Conservation (phyloP, 257 asterid genomes). For the Solanum tarapatanum region DNA sequence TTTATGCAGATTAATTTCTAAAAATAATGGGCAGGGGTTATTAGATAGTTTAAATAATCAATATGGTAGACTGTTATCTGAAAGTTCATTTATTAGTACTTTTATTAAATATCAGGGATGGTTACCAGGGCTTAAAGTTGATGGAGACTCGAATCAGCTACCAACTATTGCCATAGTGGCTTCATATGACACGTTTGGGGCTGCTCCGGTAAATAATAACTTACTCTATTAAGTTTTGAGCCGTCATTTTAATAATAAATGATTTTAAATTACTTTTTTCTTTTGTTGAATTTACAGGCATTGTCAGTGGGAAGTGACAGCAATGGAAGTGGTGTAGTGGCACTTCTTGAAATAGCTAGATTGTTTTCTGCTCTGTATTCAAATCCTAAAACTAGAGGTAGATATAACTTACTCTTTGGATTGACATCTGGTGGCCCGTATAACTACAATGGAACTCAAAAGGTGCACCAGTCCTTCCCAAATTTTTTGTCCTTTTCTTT, state of each 20-base stretch:
- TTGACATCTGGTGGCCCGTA: constrained; percentile 96
- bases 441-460: constrained; percentile 81
- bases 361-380: constrained; percentile 79
- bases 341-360: constrained; percentile 88
- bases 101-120: constrained; percentile 51
- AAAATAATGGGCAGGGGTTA: not conserved
- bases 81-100: not conserved
- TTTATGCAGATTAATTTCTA: not conserved
- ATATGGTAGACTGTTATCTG: not conserved
- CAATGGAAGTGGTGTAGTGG: constrained; percentile 87
- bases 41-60: not conserved
- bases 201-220: constrained; percentile 64
- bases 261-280: not conserved
- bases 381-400: constrained; percentile 82
- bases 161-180: constrained; percentile 97
- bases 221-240: not conserved
- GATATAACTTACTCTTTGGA: constrained; percentile 74
- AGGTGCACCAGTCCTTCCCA: constrained; percentile 32
- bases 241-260: not conserved
- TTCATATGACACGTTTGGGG: constrained; percentile 97
- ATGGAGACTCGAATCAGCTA: constrained; percentile 65
- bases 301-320: constrained; percentile 93
- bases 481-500: not conserved
- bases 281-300: constrained; percentile 26
- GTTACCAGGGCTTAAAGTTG: constrained; percentile 88